These are phyloP conservation scores for Leccinellum rugosiceps DNA, from an alignment of 768 basidiomycete species.

Conservation along the genomic window DNA sequence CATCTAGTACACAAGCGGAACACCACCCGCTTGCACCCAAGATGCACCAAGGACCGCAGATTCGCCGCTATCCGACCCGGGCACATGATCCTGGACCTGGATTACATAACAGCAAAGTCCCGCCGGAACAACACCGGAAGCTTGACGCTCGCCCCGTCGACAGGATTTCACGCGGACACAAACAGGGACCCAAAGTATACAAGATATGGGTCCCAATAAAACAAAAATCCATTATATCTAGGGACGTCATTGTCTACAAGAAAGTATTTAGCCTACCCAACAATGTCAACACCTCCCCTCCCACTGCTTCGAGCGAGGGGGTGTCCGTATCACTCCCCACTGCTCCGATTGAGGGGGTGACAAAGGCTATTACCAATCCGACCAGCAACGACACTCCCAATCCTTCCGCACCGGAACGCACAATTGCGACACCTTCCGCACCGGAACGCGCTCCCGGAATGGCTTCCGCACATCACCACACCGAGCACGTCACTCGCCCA, in stretches of 20 bases:
- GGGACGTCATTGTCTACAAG: constrained; percentile 2
- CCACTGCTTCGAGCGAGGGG: no score
- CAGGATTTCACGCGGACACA: neutral
- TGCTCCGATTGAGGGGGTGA: neutral
- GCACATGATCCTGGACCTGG: no score
- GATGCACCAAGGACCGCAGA: no score
- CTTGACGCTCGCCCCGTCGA: constrained; percentile 7
- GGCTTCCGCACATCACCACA: no score
- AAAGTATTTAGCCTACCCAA: neutral
- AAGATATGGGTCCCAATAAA: neutral
- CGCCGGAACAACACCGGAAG: neutral
- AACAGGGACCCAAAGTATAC: constrained; percentile 4
- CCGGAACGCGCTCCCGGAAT: no score
- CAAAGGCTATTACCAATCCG: neutral
- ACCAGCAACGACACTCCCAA: neutral
- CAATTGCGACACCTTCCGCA: no score
- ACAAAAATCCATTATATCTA: constrained; percentile 1
- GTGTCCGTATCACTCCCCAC: neutral
- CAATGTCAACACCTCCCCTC: no score
- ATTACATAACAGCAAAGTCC: no score
- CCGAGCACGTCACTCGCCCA: no score
- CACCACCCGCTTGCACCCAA: no score
- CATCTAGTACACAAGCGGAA: no score
- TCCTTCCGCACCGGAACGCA: neutral
- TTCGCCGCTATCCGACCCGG: no score